A percentile compares a stretch with the other conserved stretches of the same genome.
phyloP scores from a whole-genome alignment of 2,329 filamentous ascomycete genomes.

The Coniochaeta sp. region DNA sequence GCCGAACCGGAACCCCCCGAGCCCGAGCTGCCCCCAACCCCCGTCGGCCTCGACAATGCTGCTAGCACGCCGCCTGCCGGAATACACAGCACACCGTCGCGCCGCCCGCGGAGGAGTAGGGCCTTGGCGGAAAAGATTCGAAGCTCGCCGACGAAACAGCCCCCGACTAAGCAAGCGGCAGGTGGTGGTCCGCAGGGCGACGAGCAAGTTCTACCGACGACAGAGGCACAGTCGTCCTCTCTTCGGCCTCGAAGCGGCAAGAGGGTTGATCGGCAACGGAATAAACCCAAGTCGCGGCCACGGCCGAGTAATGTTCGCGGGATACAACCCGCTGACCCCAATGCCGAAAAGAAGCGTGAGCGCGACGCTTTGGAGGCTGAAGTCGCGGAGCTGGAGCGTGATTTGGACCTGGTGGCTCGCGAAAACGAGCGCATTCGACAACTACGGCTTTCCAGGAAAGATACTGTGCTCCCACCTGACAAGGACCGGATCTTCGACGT shows the following conservation, averaged over 20 bases:
- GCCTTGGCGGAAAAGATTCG: conserved; percentile 30
- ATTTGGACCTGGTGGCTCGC: conserved; percentile 48
- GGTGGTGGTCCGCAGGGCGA: neutral
- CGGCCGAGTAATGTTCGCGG: conserved; percentile 23
- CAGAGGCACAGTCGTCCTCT: conserved; percentile 7
- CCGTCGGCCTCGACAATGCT: conserved; percentile 43
- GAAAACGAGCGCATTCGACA: conserved; percentile 51
- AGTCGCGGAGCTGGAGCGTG: conserved; percentile 47
- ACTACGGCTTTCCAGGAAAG: conserved; percentile 24
- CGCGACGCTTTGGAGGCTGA: conserved; percentile 49
- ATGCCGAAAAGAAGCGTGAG: conserved; percentile 42
- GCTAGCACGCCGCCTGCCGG: conserved; percentile 49
- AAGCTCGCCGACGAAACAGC: conserved; percentile 44
- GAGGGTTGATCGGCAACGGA: neutral
- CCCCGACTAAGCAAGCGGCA: conserved; percentile 13
- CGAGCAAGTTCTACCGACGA: conserved; percentile 3
- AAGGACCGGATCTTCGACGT: conserved; percentile 31
- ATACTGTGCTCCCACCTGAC: conserved; percentile 17
- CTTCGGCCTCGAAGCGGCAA: conserved; percentile 6
- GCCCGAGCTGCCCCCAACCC: conserved; percentile 57
- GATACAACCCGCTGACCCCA: conserved; percentile 31
- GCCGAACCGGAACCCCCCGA: conserved; percentile 36
- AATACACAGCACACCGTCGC: conserved; percentile 54
- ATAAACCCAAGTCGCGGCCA: conserved; percentile 4
- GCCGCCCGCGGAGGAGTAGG: conserved; percentile 35